Evolutionary conservation across 306 rosid species (phyloP).

Genomic region (Datisca glomerata): DNA sequence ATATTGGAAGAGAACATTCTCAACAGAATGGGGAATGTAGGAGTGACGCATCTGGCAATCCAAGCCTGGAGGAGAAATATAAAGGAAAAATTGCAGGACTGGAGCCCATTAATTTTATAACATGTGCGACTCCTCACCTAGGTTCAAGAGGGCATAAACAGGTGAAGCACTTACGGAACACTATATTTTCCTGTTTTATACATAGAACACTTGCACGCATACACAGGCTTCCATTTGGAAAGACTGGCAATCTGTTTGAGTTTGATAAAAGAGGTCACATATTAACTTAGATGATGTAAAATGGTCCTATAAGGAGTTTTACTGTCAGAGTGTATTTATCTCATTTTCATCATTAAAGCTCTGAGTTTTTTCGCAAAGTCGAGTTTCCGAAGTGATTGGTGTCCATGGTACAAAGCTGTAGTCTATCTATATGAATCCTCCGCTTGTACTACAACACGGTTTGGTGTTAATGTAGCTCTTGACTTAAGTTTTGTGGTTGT

Average conservation of each 20-base stretch:
- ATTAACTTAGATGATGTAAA: too few relatives aligned
- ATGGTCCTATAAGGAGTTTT: too few relatives aligned
- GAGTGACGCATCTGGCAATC: conserved; percentile 25
- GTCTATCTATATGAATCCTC: not conserved
- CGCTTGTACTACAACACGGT: conserved; percentile 4
- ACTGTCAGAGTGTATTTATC: too few relatives aligned
- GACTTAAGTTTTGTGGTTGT: conserved; percentile 11
- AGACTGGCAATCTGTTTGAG: too few relatives aligned
- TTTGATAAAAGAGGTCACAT: too few relatives aligned
- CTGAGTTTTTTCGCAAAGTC: too few relatives aligned
- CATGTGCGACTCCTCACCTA: conserved; percentile 81
- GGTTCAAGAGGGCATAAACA: conserved; percentile 88
- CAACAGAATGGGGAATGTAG: conserved; percentile 31
- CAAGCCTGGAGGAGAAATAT: conserved; percentile 19
- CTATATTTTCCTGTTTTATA: conserved; percentile 3
- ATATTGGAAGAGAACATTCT: conserved; percentile 15
- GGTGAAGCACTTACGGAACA: conserved; percentile 32
- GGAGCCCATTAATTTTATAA: conserved; percentile 71
- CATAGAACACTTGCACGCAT: too few relatives aligned
- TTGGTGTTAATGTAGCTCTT: conserved; percentile 5
- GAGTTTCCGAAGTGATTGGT: too few relatives aligned
- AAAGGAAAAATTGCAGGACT: conserved; percentile 64
- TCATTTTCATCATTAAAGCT: too few relatives aligned
- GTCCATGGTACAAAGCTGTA: not conserved
- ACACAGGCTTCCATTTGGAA: too few relatives aligned